Conservation (phyloP, 257 asterid genomes). For the Solanum piurae region DNA sequence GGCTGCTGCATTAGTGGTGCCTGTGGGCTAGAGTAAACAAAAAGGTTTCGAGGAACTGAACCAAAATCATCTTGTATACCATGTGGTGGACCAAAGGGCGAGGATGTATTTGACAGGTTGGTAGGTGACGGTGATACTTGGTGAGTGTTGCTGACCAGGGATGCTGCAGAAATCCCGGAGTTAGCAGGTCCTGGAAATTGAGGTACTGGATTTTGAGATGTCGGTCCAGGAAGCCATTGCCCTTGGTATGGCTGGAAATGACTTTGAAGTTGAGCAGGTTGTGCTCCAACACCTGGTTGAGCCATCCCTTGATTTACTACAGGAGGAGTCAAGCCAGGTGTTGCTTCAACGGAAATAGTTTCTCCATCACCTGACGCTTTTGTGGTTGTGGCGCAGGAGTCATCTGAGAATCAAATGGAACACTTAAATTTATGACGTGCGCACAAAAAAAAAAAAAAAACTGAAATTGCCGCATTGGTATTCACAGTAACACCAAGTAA, state of each 20-base stretch:
- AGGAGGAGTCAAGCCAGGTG: constrained; percentile 18
- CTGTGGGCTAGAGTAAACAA: constrained; percentile 27
- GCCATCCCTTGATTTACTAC: constrained; percentile 29
- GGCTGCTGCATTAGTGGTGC: constrained; percentile 22
- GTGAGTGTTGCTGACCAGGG: constrained; percentile 19
- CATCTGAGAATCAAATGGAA: not conserved
- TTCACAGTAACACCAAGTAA: not conserved
- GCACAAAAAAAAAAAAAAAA: not conserved
- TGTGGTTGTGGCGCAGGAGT: not conserved
- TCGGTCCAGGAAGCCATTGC: constrained; percentile 48
- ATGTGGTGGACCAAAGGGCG: constrained; percentile 41
- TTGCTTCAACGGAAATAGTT: constrained; percentile 18
- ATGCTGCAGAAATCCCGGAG: constrained; percentile 22
- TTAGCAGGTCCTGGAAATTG: constrained; percentile 20
- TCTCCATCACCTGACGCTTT: constrained; percentile 23
- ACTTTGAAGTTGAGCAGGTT: constrained; percentile 28
- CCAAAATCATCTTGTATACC: constrained; percentile 33
- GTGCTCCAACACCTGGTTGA: constrained; percentile 29
- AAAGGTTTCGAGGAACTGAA: constrained; percentile 35
- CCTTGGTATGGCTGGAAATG: constrained; percentile 43
- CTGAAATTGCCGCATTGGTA: not conserved
- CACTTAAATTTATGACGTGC: not conserved
- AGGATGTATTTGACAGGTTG: constrained; percentile 27
- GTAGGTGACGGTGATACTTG: constrained; percentile 27
- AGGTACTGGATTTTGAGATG: constrained; percentile 24